These are phyloP conservation scores for Parsonsia alboflavescens DNA, from an alignment of 257 asterid genomes.

Conservation along the genomic window DNA sequence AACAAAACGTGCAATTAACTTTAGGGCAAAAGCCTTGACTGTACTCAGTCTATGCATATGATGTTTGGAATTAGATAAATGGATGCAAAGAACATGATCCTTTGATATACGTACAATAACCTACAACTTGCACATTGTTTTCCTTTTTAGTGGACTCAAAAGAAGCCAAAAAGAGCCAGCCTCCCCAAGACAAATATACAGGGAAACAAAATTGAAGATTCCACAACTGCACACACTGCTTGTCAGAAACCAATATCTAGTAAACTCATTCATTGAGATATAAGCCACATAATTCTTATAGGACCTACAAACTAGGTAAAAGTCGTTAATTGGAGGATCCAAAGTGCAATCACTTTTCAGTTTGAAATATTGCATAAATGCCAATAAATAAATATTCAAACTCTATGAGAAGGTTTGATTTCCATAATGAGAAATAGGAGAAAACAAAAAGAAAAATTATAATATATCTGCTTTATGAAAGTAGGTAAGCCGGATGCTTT, in stretches of 20 bases:
- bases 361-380: background rate
- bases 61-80: background rate
- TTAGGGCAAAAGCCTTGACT: background rate
- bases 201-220: background rate
- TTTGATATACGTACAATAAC: background rate
- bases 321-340: background rate
- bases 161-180: background rate
- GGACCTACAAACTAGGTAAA: background rate
- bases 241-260: background rate
- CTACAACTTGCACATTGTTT: background rate
- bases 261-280: background rate
- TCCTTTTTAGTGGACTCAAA: background rate
- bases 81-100: background rate
- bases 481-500: background rate
- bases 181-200: background rate
- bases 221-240: background rate
- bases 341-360: background rate
- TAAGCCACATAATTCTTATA: background rate
- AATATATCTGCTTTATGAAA: background rate
- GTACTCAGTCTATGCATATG: background rate
- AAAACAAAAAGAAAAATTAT: background rate
- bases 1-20: background rate
- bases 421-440: background rate
- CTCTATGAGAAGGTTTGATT: background rate
- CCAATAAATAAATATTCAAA: background rate